phyloP scores from a whole-genome alignment of 345 rosid genomes.

The Aurinia saxatilis region DNA sequence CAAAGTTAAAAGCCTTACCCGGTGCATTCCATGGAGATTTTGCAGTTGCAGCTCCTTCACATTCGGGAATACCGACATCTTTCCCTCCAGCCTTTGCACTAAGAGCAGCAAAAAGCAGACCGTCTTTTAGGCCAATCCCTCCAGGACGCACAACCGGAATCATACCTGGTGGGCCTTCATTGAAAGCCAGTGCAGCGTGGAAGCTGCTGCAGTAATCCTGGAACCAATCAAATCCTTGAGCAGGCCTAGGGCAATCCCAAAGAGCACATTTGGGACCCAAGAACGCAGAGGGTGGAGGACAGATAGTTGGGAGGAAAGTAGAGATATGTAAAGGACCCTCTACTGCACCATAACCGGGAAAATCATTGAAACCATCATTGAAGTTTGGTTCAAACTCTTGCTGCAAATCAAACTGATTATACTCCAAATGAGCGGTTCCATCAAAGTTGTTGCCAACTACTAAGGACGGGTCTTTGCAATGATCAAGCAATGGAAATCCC shows the following conservation, averaged over 20 bases:
- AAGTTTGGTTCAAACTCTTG: constrained; percentile 60
- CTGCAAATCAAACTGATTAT: constrained; percentile 59
- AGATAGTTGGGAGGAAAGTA: constrained; percentile 53
- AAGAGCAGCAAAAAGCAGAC: constrained; percentile 83
- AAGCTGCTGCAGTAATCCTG: constrained; percentile 91
- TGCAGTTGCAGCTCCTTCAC: constrained; percentile 99
- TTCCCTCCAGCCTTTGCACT: constrained; percentile 74
- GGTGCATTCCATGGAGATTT: constrained; percentile 99
- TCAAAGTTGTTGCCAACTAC: constrained; percentile 38
- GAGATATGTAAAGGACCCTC: constrained; percentile 55
- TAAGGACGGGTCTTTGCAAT: constrained; percentile 46
- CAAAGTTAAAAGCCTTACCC: constrained; percentile 39
- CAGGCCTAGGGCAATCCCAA: constrained; percentile 99
- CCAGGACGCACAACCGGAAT: constrained; percentile 84
- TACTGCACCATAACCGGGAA: constrained; percentile 37
- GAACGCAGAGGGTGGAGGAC: constrained; percentile 89
- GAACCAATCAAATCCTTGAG: constrained; percentile 79
- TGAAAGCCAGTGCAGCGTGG: constrained; percentile 76
- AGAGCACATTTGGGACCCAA: constrained; percentile 96
- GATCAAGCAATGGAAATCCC: constrained; percentile 42
- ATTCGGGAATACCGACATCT: constrained; percentile 93
- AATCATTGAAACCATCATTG: constrained; percentile 39
- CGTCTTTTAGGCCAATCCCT: constrained; percentile 85
- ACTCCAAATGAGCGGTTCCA: constrained; percentile 47
- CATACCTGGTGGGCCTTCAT: constrained; percentile 95